Evolutionary conservation across 2,329 filamentous ascomycete genomes (phyloP), one percentile per base, ranked within the genome.

Genomic region (Niveomyces coronatus): DNA sequence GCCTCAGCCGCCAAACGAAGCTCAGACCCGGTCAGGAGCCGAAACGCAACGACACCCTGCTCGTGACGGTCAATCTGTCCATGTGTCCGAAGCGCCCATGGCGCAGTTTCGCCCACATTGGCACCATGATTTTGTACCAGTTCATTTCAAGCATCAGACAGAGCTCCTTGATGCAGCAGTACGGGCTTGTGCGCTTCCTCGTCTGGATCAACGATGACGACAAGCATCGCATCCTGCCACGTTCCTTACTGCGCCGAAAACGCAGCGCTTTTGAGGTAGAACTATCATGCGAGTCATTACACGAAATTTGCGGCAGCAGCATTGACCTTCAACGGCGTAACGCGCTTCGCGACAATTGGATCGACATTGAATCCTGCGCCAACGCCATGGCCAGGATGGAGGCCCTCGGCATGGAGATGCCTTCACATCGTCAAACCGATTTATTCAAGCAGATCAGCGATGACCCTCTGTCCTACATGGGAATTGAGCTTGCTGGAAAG

Each of bases 131-230:
- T 2, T 53, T 80, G 2, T 70, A 75, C 51, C 76, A 83, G 51
- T 70, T 85, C 41, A 64, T 79, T 47, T 63, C 59, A 30, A 67
- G 71, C 35, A 73, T 83, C 39, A 68, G 75, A 44, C 62, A 66
- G 3, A 67, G 75, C 35, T 58, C 65, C 0, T 64, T 81, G 0
- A 74, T 93, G 48, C 82, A 94, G 49, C 65, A 67, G 19, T 88
- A 86, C 53, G 89, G 89, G 3, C 71, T 79, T 14, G 79, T 94
- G 3, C 77, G 87, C 34, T 80, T 89, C 65, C 68, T 96, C 1
- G 54, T 88, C 27, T 88, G 87, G 79, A 51, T 79, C 4, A 68
- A 73, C 1, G 65, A 79, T 30, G 63, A 71, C 0, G 80, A 85
- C 40, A 76, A 76, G 45, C 50, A 58, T 6, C 44, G 56, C 2